Conservation (phyloP, 345 rosid species). For the Eucalyptus pumila region DNA sequence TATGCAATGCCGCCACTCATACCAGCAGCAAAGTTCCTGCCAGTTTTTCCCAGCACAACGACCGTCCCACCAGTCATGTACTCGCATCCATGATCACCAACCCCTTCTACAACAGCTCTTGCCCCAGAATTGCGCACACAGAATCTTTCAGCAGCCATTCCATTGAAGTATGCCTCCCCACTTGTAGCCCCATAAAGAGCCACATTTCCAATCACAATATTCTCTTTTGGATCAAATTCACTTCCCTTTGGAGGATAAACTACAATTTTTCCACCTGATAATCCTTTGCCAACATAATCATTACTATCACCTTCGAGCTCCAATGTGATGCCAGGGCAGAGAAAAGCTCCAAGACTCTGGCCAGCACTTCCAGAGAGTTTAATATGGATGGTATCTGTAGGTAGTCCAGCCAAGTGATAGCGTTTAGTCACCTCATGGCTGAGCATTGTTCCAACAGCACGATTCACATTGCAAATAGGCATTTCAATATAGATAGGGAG, state of each 20-base stretch:
- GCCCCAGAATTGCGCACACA: constrained; percentile 99
- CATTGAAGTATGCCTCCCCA: constrained; percentile 95
- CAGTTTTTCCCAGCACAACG: constrained; percentile 93
- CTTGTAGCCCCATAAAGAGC: constrained; percentile 90
- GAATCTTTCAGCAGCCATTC: constrained; percentile 99
- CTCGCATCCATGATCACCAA: constrained; percentile 99
- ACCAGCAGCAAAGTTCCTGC: constrained; percentile 99
- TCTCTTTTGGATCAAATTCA: constrained; percentile 89
- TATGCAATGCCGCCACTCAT: constrained; percentile 99
- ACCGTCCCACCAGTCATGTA: constrained; percentile 99
- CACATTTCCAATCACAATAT: constrained; percentile 92
- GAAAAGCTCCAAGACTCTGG: constrained; percentile 94
- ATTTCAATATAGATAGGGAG: constrained; percentile 81
- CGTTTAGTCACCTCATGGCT: constrained; percentile 98
- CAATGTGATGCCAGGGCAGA: constrained; percentile 79
- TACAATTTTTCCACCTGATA: constrained; percentile 90
- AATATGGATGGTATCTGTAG: constrained; percentile 73
- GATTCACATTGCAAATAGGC: constrained; percentile 81
- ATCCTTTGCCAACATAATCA: constrained; percentile 97
- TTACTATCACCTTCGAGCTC: constrained; percentile 98
- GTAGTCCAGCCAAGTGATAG: constrained; percentile 76
- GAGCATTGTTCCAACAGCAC: constrained; percentile 99
- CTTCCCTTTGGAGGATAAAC: constrained; percentile 94
- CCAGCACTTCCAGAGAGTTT: constrained; percentile 97
- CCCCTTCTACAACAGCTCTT: constrained; percentile 97